Percentiles rank a stretch among this genome's conserved stretches.
phyloP scores from a whole-genome alignment of 208 protist species.

The Polymyxa betae region DNA sequence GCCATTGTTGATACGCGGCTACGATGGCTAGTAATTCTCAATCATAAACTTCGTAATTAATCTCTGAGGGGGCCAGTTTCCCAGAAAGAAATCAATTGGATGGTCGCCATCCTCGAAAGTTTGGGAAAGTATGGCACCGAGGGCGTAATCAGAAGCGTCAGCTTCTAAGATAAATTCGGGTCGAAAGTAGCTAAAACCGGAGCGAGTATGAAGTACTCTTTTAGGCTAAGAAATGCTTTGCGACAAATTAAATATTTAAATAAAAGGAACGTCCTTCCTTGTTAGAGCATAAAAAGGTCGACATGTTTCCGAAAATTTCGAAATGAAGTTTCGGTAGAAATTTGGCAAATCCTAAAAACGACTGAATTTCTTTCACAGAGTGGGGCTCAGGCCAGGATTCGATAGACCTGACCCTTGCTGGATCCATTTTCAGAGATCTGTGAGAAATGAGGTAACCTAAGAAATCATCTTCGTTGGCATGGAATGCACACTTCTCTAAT shows the following conservation, averaged over 20 bases:
- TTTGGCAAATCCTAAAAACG: slow-evolving; percentile 13
- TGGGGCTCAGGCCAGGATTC: not conserved
- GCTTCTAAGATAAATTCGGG: not conserved
- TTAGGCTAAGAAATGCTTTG: not conserved
- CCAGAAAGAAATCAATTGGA: slow-evolving; percentile 21
- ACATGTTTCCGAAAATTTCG: not conserved
- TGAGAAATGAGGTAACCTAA: not conserved
- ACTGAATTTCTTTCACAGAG: not conserved
- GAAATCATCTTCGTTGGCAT: not conserved
- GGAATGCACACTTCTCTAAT: not conserved
- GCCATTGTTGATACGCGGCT: not conserved
- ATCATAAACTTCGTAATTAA: slow-evolving; percentile 45
- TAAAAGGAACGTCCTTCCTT: not conserved
- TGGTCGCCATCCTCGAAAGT: not conserved
- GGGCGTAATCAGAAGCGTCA: slow-evolving; percentile 45
- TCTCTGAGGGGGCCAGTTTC: not conserved
- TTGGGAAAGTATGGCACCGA: slow-evolving; percentile 26
- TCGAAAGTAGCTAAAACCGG: not conserved
- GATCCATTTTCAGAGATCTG: not conserved
- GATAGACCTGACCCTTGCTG: not conserved
- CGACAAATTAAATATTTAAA: not conserved
- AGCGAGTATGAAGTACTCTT: not conserved
- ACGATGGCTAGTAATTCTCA: slow-evolving; percentile 46
- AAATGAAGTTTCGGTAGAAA: slow-evolving; percentile 50
- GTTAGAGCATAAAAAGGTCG: not conserved